Conservation (phyloP, 2,329 filamentous ascomycete species). For the Pseudogymnoascus sp. region DNA sequence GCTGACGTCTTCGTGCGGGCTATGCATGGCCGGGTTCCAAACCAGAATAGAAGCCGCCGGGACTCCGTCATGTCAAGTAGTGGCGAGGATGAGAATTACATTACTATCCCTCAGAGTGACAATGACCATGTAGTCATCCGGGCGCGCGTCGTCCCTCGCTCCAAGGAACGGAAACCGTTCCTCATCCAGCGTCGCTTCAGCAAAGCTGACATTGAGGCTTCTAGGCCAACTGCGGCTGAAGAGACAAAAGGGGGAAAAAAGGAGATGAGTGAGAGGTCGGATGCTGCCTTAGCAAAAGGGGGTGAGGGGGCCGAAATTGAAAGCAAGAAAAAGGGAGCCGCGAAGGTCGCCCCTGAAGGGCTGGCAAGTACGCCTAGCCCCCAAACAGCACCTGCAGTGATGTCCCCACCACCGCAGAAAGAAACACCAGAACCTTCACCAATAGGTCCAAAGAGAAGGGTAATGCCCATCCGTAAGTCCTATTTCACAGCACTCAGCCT, state of each 20-base stretch:
- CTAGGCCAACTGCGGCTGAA: neutral
- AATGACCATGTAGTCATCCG: conserved; percentile 32
- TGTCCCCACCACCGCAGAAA: neutral
- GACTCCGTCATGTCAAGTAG: neutral
- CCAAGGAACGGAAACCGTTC: conserved; percentile 38
- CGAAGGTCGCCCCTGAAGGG: conserved; percentile 7
- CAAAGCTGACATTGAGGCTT: conserved; percentile 35
- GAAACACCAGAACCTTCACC: neutral
- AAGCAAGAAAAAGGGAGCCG: neutral
- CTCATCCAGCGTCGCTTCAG: conserved; percentile 42
- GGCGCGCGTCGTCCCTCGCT: conserved; percentile 37
- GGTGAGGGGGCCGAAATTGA: neutral
- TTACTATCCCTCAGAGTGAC: neutral
- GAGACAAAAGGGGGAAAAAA: neutral
- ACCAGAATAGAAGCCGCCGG: neutral
- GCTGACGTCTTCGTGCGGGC: conserved; percentile 42
- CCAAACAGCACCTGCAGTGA: neutral
- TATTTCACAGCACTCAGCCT: conserved; percentile 11
- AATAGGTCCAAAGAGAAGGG: conserved; percentile 16
- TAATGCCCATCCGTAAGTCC: conserved; percentile 42
- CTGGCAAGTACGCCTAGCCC: conserved; percentile 1
- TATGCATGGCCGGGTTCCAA: conserved; percentile 33
- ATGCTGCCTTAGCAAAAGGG: neutral
- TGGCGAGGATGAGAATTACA: neutral
- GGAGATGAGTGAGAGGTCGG: neutral